Evolutionary conservation across 73 alveolate species (phyloP).

Genomic region (Symbiodinium pilosum): DNA sequence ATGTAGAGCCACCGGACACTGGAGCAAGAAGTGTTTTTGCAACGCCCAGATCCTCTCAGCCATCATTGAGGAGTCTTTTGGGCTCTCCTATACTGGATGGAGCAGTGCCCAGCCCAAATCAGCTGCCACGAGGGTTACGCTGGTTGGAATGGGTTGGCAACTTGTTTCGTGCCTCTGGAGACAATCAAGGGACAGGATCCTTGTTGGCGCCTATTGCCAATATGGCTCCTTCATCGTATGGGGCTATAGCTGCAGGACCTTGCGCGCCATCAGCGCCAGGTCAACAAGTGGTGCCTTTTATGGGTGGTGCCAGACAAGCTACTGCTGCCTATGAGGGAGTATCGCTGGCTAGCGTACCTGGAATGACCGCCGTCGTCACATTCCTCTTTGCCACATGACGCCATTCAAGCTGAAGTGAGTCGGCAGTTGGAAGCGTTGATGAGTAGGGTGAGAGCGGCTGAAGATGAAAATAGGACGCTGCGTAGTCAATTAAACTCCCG

Average conservation of each 20-base stretch:
- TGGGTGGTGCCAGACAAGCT: not conserved
- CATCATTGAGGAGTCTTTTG: no score
- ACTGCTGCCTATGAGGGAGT: no score
- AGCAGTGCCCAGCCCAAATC: not conserved
- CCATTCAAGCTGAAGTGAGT: not conserved
- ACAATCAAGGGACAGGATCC: not conserved
- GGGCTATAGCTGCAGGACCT: not conserved
- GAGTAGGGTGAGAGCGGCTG: not conserved
- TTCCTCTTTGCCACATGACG: not conserved
- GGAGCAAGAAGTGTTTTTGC: not conserved
- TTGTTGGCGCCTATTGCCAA: not conserved
- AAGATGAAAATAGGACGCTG: not conserved
- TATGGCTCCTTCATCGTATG: not conserved
- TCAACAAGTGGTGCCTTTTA: not conserved
- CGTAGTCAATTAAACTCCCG: not conserved
- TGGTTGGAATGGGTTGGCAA: not conserved
- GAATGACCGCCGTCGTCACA: not conserved
- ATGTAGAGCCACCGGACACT: no score
- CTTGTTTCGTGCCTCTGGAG: not conserved
- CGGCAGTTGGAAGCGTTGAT: not conserved
- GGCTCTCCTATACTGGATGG: not conserved
- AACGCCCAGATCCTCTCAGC: not conserved
- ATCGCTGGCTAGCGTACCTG: not conserved
- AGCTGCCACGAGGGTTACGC: not conserved
- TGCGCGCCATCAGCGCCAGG: not conserved